Percentiles rank a stretch among this genome's conserved stretches.
Conservation (phyloP, 257 asterid genomes). For the Solanum piurae region DNA sequence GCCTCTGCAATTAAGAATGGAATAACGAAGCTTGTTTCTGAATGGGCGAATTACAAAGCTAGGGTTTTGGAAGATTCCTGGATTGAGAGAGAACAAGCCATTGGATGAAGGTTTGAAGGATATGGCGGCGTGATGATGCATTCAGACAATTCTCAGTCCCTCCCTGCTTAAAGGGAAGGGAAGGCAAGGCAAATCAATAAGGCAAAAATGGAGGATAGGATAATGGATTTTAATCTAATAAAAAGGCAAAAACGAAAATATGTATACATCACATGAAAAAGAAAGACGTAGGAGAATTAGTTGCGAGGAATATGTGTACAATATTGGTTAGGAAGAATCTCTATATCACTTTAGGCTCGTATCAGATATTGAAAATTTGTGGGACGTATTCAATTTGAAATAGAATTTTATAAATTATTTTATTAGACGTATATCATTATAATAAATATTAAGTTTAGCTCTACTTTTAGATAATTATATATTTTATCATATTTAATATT, state of each 20-base stretch:
- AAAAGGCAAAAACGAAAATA: neutral
- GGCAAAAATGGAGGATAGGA: neutral
- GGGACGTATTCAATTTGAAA: too few relatives aligned
- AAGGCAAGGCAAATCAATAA: neutral
- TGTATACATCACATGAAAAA: neutral
- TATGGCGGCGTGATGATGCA: slow-evolving; percentile 54
- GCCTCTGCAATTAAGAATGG: slow-evolving; percentile 34
- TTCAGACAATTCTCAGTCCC: slow-evolving; percentile 14
- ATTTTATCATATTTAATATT: too few relatives aligned
- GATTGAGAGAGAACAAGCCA: slow-evolving; percentile 35
- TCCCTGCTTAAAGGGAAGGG: neutral
- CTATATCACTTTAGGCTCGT: too few relatives aligned
- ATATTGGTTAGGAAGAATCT: too few relatives aligned
- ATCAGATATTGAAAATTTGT: too few relatives aligned
- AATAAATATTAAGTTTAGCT: too few relatives aligned
- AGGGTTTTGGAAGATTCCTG: slow-evolving; percentile 38
- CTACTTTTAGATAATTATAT: too few relatives aligned
- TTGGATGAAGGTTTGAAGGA: slow-evolving; percentile 18
- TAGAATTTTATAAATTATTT: too few relatives aligned
- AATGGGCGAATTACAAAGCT: neutral
- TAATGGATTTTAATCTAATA: neutral
- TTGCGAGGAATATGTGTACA: too few relatives aligned
- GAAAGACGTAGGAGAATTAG: neutral
- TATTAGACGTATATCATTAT: too few relatives aligned
- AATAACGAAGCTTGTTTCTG: slow-evolving; percentile 3